These are phyloP conservation scores for Heterobasidion parviporum DNA, from an alignment of 1,284 basidiomycete species.

Conservation along the genomic window DNA sequence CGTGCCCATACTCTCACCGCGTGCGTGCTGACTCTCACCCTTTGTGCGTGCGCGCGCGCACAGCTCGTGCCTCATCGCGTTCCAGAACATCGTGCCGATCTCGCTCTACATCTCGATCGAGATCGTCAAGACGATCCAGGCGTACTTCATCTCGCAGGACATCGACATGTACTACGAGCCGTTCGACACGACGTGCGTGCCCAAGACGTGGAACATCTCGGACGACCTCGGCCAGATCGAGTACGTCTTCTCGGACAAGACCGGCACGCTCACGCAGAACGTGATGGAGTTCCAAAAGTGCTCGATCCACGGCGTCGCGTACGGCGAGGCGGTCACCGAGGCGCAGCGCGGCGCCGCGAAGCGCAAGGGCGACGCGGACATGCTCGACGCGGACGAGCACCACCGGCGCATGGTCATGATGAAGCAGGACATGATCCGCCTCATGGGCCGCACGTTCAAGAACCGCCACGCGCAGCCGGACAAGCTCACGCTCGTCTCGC, in stretches of 20 bases:
- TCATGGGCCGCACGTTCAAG: constrained; percentile 74
- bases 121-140: constrained; percentile 96
- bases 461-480: constrained; percentile 83
- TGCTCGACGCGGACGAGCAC: constrained; percentile 65
- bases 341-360: constrained; percentile 90
- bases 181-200: constrained; percentile 83
- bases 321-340: constrained; percentile 93
- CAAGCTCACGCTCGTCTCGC: constrained; percentile 85
- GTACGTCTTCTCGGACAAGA: constrained; percentile 98
- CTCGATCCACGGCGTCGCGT: constrained; percentile 76
- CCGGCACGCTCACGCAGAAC: constrained; percentile 93
- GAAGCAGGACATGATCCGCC: constrained; percentile 75
- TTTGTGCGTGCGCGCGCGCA: too few relatives aligned
- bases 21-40: neutral
- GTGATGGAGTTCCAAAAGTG: constrained; percentile 99
- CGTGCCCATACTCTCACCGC: constrained; percentile 20
- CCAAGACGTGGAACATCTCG: constrained; percentile 98
- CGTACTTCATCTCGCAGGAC: constrained; percentile 96
- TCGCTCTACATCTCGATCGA: constrained; percentile 98
- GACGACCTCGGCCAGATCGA: constrained; percentile 98
- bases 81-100: constrained; percentile 97
- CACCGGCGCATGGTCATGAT: constrained; percentile 52
- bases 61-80: constrained; percentile 84
- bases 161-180: constrained; percentile 94
- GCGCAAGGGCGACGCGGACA: constrained; percentile 64